Conservation (phyloP, 75 land plant species). For the Selaginella tamariscina region DNA sequence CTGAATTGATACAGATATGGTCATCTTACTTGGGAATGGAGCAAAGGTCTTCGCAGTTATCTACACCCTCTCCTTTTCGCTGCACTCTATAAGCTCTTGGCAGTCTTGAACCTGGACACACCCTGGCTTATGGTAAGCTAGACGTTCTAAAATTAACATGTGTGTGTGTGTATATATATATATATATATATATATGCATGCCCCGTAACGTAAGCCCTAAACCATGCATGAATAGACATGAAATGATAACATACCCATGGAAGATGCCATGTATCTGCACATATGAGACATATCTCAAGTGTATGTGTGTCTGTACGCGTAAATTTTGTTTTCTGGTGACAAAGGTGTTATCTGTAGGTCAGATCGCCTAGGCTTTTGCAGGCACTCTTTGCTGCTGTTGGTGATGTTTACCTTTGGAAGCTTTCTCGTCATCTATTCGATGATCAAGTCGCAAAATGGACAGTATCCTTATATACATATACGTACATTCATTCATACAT, state of each 20-base stretch:
- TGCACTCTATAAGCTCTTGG: constrained; percentile 55
- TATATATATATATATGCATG: too few species aligned
- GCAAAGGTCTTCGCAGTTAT: constrained; percentile 77
- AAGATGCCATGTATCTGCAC: too few species aligned
- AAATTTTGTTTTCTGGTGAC: not conserved
- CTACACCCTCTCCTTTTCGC: constrained; percentile 92
- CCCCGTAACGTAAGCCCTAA: too few species aligned
- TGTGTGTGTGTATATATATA: not conserved
- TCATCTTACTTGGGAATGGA: constrained; percentile 99
- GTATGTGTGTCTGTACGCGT: too few species aligned
- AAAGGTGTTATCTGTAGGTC: constrained; percentile 28
- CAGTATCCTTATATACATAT: constrained; percentile 49
- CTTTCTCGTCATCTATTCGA: constrained; percentile 51
- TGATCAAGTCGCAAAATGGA: constrained; percentile 54
- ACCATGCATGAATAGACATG: too few species aligned
- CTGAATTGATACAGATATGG: constrained; percentile 52
- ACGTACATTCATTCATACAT: too few species aligned
- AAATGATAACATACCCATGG: too few species aligned
- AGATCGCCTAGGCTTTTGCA: constrained; percentile 79
- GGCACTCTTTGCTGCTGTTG: constrained; percentile 70
- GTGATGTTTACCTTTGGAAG: constrained; percentile 81
- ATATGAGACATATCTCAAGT: too few species aligned
- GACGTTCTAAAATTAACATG: not conserved
- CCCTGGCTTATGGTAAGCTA: constrained; percentile 72
- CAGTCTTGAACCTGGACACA: constrained; percentile 51